Conservation (phyloP, 495 filamentous ascomycete species). For the Penicillium simplicissimum region DNA sequence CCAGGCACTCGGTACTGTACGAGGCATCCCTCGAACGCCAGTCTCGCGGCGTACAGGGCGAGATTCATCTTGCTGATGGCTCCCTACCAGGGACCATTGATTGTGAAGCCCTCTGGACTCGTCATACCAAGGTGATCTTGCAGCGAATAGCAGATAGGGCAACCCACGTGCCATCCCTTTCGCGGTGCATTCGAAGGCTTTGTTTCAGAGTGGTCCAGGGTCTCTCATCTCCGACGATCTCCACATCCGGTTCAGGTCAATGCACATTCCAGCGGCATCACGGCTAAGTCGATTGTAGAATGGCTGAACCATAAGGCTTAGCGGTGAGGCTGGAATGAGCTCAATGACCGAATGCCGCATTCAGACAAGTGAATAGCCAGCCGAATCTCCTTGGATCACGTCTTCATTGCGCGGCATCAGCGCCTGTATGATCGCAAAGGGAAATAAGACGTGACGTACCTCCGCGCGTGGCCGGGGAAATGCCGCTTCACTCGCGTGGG, state of each 20-base stretch:
- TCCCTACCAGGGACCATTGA: constrained; percentile 4
- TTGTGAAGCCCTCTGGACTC: constrained; percentile 10
- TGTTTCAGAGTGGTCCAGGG: constrained; percentile 16
- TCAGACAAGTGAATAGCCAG: constrained; percentile 7
- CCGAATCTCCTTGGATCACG: background rate
- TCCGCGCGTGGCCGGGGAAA: constrained; percentile 23
- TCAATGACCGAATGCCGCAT: background rate
- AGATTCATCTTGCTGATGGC: constrained; percentile 10
- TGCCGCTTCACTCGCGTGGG: constrained; percentile 8
- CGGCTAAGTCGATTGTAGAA: constrained; percentile 22
- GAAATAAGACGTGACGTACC: constrained; percentile 12
- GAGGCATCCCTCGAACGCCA: background rate
- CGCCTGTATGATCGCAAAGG: background rate
- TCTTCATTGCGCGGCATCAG: background rate
- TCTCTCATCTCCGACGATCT: constrained; percentile 16
- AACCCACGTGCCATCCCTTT: constrained; percentile 25
- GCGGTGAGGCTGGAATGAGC: constrained; percentile 22
- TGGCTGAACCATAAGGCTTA: constrained; percentile 14
- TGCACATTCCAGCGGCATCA: constrained; percentile 21
- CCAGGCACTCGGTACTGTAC: constrained; percentile 3
- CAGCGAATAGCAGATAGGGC: background rate
- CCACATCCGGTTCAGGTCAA: background rate
- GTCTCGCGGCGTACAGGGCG: background rate
- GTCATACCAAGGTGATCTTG: constrained; percentile 14
- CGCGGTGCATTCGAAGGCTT: constrained; percentile 8